Base-by-base conservation (phyloP, 1,139 yeast genomes). In the Kluyveromyces marxianus region DNA sequence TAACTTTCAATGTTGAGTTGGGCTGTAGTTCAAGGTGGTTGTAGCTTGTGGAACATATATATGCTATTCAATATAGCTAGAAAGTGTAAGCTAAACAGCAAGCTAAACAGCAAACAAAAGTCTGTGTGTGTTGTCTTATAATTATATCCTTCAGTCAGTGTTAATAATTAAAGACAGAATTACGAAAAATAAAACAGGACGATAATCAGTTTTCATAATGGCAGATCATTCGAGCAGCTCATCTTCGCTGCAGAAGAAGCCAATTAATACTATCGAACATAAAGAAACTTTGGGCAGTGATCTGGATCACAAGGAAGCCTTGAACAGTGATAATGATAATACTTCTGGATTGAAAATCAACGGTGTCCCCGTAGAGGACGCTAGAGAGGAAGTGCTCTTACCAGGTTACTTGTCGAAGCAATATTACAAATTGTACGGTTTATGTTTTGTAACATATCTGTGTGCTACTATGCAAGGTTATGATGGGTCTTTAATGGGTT, bases 401-500 rank as follows among this genome's bases (percentile, higher is more conserved):
- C 40, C 40, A 10, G 33, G 25, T 5, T 27, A 7, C 29, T 37
- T 10, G 31, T 29, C 41, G 21, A 30, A 32, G 7, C 41, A 39
- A 25, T 39, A 30, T 10, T 25, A n/a, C 28, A 14, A 14, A 30
- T 39, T 39, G 35, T 39, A 39, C 35, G 26, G 35, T 21, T 21
- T 39, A 28, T 39, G 41, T 25, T 39, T 39, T 10, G 30, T 39
- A 8, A 21, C 28, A 5, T 39, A 39, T 32, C 25, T 39, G 14
- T 39, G 41, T 25, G 24, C 41, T 29, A 39, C 41, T 7, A 39
- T 39, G 41, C 41, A 39, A 25, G 41, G 41, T 7, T 39, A 30
- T 24, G 41, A 39, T 31, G 41, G 41, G 26, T 4, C 41, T 6
- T 39, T 39, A 25, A 39, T 39, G 41, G 41, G 41, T 7, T 39